Conservation (phyloP, 108 stramenopile genomes). For the Chaetoceros tenuissimus region DNA sequence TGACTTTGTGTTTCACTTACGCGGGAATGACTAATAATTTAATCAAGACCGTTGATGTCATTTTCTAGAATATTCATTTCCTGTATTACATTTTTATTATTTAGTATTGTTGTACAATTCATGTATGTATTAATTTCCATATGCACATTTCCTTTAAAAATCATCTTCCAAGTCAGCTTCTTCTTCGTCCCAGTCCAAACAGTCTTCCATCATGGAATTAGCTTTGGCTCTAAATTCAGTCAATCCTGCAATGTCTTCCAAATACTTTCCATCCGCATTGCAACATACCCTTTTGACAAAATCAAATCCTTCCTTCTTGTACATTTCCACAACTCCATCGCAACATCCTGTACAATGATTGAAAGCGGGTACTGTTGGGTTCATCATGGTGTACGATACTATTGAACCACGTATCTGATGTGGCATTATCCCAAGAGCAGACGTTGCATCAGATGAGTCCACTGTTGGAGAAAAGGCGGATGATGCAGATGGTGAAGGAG, state of each 20-base stretch:
- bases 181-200: constrained; percentile 38
- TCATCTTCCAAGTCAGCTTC: constrained; percentile 7
- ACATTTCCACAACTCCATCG: constrained; percentile 65
- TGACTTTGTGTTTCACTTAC: no score
- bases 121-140: no score
- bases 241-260: constrained; percentile 72
- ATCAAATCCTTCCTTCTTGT: constrained; percentile 53
- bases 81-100: no score
- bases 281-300: constrained; percentile 76
- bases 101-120: no score
- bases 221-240: constrained; percentile 40
- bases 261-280: constrained; percentile 55
- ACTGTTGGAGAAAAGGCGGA: constrained; percentile 34
- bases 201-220: constrained; percentile 29
- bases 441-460: constrained; percentile 22
- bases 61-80: no score
- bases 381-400: constrained; percentile 86
- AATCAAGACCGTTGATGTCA: no score
- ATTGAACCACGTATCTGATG: constrained; percentile 94
- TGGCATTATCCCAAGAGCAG: constrained; percentile 71
- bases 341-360: constrained; percentile 89
- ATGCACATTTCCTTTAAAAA: background rate
- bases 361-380: constrained; percentile 86
- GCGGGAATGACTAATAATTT: no score
- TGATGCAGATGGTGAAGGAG: constrained; percentile 17